Percentiles rank a stretch among this genome's conserved stretches.
Conservation (phyloP, 176 grass and related monocot species). For the Oropetium thomaeum region DNA sequence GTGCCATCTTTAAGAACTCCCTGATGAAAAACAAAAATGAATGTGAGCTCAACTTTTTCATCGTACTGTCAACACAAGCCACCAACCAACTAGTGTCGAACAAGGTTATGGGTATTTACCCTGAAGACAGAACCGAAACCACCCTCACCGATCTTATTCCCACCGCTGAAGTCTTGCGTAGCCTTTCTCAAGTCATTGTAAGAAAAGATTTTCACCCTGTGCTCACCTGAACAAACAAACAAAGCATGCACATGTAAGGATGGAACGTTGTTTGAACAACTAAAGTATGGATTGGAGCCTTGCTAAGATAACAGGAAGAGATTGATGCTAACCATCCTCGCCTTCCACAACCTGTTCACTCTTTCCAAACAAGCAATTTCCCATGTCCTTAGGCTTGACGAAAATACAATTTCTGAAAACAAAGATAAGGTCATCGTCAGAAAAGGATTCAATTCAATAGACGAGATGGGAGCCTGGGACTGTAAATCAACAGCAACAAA, state of each 20-base stretch:
- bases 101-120: slow-evolving; percentile 29
- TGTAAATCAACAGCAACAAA: no score
- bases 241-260: slow-evolving; percentile 23
- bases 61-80: background rate
- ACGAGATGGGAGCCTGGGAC: background rate
- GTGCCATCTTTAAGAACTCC: slow-evolving; percentile 61
- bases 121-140: slow-evolving; percentile 88
- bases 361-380: slow-evolving; percentile 40
- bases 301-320: background rate
- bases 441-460: background rate
- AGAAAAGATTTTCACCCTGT: slow-evolving; percentile 60
- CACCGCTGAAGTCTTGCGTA: slow-evolving; percentile 54
- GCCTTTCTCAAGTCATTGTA: slow-evolving; percentile 80
- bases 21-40: slow-evolving; percentile 35
- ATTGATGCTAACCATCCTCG: slow-evolving; percentile 35
- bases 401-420: slow-evolving; percentile 19
- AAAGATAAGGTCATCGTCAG: background rate
- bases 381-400: slow-evolving; percentile 17
- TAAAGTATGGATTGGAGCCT: background rate
- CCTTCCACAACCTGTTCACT: slow-evolving; percentile 1
- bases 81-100: background rate
- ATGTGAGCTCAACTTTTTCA: slow-evolving; percentile 1
- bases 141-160: slow-evolving; percentile 87
- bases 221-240: slow-evolving; percentile 38
- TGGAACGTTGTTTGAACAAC: background rate